Evolutionary conservation across 2,329 filamentous ascomycete species (phyloP), one percentile per base, ranked within the genome.

Genomic region (Phymatotrichopsis omnivora): DNA sequence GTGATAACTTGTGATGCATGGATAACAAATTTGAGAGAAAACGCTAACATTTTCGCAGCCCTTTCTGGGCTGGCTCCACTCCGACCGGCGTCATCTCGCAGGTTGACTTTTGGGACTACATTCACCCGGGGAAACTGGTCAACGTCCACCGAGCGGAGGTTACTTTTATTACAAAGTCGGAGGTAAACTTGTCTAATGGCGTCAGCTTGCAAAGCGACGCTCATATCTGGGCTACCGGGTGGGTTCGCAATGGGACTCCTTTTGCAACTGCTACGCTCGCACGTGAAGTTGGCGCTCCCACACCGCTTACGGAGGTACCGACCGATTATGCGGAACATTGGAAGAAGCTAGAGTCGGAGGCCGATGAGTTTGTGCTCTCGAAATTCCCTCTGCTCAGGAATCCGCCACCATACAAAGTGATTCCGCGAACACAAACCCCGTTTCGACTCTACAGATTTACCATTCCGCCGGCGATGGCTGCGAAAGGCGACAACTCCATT

Each of bases 71-170:
- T 6, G 75, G 71, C 2, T 70, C 67, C 8, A 68, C 67, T 0
- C 64, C 80, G 24, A 72, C 72, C 35, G 78, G 80, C 23, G 64
- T 76, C 45, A 81, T 80, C 57, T 80, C 75, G 54, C 66, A 68
- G 0, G 68, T 65, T 3, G 65, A 73, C 52, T 70, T 80, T 56
- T 73, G 77, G 57, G 69, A 74, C 5, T 62, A 76, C 10, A 67
- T 82, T 8, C 65, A 65, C 33, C 72, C 72, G 3, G 66, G 64
- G n/a, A 70, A 80, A 25, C 65, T 65, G 14, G 43, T 54, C 19
- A 50, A 49, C 2, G 63, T 81, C 1, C 67, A 77, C 37, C 59
- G 76, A 6, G 68, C 68, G 24, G 73, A 79, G 35, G 66, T 82
- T 4, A 60, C 63, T 2, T 62, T 63, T 17, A 64, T 80, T 3